Evolutionary conservation across 2,329 filamentous ascomycete genomes (phyloP), one percentile per base, ranked within the genome.

Genomic region (Ambrosiella cleistominuta): DNA sequence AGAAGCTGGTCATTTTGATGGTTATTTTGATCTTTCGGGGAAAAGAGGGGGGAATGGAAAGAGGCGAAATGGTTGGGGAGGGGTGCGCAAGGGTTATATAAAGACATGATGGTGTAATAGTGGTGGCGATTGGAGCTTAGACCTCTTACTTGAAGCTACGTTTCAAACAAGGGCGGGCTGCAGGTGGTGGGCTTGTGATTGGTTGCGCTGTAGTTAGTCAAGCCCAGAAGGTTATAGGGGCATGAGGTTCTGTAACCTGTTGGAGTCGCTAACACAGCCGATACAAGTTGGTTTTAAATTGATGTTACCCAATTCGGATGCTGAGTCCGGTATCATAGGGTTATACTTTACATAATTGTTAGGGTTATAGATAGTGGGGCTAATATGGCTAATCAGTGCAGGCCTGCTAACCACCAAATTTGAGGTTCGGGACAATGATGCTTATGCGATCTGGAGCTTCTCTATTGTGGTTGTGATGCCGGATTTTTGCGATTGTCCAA

Each of bases 11-110:
- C 59, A 61, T 61, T 52, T 47, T 52, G 59, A 17, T 39, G 3
- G 35, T 54, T 88, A 95, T 94, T 66, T 67, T 80, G 72, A 61
- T 54, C 2, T 27, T 27, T 37, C 35, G 51, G 56, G 47, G 40
- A 37, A 54, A 39, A 49, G 27, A 37, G 15, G 36, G 36, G 42
- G 38, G 39, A 40, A 58, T 17, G 35, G 39, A 49, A 45, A 44
- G 12, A 62, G 61, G 63, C 39, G 56, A 53, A 57, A 37, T 9
- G 57, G 15, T 19, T 50, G 35, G 35, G 44, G 45, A 45, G 19
- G 19, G 15, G 11, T 40, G 35, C 15, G 27, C 7, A 49, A 57
- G 19, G 7, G 27, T 39, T 50, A 36, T 15, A 42, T 51, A 56
- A 54, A 40, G 44, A 47, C 15, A 40, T 40, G 13, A 47, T 45